phyloP scores from a whole-genome alignment of 2,329 filamentous ascomycete genomes.

The Aspergillus neotritici region DNA sequence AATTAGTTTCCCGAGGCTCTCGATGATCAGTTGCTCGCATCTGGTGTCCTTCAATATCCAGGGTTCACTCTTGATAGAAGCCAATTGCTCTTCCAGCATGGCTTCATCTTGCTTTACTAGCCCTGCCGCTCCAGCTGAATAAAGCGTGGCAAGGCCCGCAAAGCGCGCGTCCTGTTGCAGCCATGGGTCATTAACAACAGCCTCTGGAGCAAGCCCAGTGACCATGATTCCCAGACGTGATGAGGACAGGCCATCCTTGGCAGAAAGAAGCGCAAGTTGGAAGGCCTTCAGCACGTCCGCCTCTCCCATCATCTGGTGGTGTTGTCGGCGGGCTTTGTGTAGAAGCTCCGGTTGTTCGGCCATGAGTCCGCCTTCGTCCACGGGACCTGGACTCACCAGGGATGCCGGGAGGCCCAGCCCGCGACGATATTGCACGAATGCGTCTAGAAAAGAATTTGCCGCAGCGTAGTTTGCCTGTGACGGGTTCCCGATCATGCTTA shows the following conservation, averaged over 20 bases:
- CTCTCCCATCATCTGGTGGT: slow-evolving; percentile 1
- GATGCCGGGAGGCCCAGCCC: slow-evolving; percentile 13
- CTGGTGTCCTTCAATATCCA: neutral
- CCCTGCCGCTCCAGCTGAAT: neutral
- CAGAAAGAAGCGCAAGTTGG: slow-evolving; percentile 1
- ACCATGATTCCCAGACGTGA: neutral
- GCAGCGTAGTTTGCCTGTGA: slow-evolving; percentile 39
- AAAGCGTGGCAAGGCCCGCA: neutral
- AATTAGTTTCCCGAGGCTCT: slow-evolving; percentile 3
- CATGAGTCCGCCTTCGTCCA: slow-evolving; percentile 21
- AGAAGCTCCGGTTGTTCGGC: slow-evolving; percentile 4
- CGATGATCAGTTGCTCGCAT: slow-evolving; percentile 3
- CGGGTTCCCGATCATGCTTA: slow-evolving; percentile 30
- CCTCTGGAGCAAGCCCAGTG: neutral
- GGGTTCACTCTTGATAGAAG: neutral
- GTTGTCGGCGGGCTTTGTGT: neutral
- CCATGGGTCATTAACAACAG: neutral
- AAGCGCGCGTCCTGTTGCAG: slow-evolving; percentile 4
- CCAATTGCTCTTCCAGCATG: neutral
- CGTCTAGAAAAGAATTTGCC: slow-evolving; percentile 35
- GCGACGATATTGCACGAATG: slow-evolving; percentile 18
- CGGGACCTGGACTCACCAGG: slow-evolving; percentile 18
- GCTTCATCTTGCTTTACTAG: neutral
- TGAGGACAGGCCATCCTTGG: neutral
- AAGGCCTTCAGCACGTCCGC: slow-evolving; percentile 5